phyloP scores from a whole-genome alignment of 1,284 basidiomycete species.

The Trametes hirsuta region DNA sequence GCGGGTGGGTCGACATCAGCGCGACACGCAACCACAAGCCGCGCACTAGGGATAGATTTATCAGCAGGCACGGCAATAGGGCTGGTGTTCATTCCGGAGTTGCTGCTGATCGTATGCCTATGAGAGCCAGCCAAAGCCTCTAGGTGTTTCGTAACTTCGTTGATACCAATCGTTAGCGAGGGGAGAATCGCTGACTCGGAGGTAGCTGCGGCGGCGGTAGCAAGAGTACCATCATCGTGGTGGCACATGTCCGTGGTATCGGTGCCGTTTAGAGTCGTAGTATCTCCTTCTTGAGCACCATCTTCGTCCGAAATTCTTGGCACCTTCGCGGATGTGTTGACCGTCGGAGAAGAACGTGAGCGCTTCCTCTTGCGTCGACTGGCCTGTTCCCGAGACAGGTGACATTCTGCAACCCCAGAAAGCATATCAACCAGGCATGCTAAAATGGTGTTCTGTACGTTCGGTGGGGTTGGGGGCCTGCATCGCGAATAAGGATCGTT shows the following conservation, averaged over 20 bases:
- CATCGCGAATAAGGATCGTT: neutral
- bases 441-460: slow-evolving; percentile 63
- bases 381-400: slow-evolving; percentile 35
- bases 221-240: neutral
- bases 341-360: slow-evolving; percentile 2
- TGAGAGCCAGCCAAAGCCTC: slow-evolving; percentile 58
- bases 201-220: neutral
- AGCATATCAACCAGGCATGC: slow-evolving; percentile 52
- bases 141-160: slow-evolving; percentile 76
- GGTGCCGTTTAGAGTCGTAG: neutral
- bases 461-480: slow-evolving; percentile 70
- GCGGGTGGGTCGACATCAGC: slow-evolving; percentile 74
- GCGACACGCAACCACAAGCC: slow-evolving; percentile 66
- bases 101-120: slow-evolving; percentile 30
- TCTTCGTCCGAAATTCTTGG: neutral
- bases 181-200: slow-evolving; percentile 51
- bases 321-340: slow-evolving; percentile 17
- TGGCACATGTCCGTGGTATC: neutral
- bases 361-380: slow-evolving; percentile 42
- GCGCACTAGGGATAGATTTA: slow-evolving; percentile 30
- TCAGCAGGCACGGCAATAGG: slow-evolving; percentile 5
- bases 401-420: slow-evolving; percentile 52
- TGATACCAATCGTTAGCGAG: slow-evolving; percentile 66
- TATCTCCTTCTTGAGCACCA: neutral
- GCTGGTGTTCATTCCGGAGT: neutral